phyloP scores from a whole-genome alignment of 148 eudicot genomes.

The Silene latifolia region DNA sequence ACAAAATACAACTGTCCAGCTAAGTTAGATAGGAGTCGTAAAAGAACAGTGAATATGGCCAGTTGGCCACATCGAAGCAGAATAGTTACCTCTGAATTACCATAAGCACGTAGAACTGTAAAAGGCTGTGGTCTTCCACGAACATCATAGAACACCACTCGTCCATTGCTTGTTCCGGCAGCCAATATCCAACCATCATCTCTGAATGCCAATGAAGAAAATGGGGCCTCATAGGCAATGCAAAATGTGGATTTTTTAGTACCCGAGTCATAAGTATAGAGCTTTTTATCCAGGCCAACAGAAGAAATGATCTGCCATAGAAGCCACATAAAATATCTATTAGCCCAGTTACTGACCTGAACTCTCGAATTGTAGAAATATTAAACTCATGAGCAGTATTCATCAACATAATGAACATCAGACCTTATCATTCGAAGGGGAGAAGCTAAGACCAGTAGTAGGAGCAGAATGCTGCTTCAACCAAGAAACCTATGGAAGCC shows the following conservation, averaged over 20 bases:
- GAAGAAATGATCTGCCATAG: conserved; percentile 73
- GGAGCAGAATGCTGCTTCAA: conserved; percentile 98
- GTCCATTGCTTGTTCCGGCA: conserved; percentile 90
- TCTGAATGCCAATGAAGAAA: conserved; percentile 81
- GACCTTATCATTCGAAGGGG: conserved; percentile 96
- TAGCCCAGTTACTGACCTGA: conserved; percentile 2
- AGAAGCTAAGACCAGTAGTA: conserved; percentile 82
- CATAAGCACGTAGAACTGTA: conserved; percentile 85
- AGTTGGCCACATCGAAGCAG: neutral
- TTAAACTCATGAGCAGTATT: neutral
- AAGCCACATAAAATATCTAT: conserved; percentile 14
- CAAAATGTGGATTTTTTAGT: conserved; percentile 55
- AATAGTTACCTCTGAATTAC: conserved; percentile 67
- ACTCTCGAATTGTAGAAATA: neutral
- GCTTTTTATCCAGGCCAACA: conserved; percentile 91
- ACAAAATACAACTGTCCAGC: neutral
- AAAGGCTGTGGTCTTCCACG: conserved; percentile 94
- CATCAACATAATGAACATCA: conserved; percentile 8
- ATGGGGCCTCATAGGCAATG: conserved; percentile 82
- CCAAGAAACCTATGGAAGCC: conserved; percentile 74
- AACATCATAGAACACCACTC: conserved; percentile 85
- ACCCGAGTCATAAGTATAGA: conserved; percentile 79
- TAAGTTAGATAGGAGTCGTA: neutral
- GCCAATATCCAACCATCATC: conserved; percentile 90
- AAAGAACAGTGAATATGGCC: neutral